These are phyloP conservation scores for Hermanozyma aechmeae DNA, from an alignment of 805 yeast genomes.

Conservation along the genomic window DNA sequence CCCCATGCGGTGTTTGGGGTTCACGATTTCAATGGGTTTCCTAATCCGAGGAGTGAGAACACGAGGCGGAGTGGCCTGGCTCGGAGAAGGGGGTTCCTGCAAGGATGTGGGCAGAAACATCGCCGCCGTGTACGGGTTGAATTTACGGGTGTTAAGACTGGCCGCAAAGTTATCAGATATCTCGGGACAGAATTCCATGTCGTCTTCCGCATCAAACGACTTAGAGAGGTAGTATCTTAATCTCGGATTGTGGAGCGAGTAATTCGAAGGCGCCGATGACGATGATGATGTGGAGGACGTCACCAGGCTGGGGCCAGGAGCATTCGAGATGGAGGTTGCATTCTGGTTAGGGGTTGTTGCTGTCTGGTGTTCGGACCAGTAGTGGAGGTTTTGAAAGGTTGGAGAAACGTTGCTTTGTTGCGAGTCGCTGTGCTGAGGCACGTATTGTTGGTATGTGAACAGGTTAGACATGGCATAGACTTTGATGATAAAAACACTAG, in stretches of 20 bases:
- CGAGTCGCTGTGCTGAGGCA: too few species aligned
- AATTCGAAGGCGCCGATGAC: slow-evolving; percentile 12
- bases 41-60: slow-evolving; percentile 48
- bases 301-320: too few species aligned
- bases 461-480: too few species aligned
- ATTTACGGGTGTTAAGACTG: slow-evolving; percentile 36
- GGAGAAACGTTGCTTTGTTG: slow-evolving; percentile 24
- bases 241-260: slow-evolving; percentile 38
- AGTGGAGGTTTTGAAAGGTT: slow-evolving; percentile 18
- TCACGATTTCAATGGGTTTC: slow-evolving; percentile 53
- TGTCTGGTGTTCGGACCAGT: too few species aligned
- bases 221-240: slow-evolving; percentile 50
- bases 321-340: too few species aligned
- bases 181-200: slow-evolving; percentile 57
- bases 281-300: slow-evolving; percentile 8
- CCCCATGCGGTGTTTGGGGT: slow-evolving; percentile 49
- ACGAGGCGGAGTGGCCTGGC: too few species aligned
- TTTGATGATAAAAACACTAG: too few species aligned
- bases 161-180: slow-evolving; percentile 26
- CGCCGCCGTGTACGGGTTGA: slow-evolving; percentile 60
- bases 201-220: slow-evolving; percentile 56
- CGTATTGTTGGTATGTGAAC: too few species aligned
- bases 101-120: slow-evolving; percentile 43
- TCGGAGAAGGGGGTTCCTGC: slow-evolving; percentile 11
- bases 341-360: too few species aligned